Evolutionary conservation across 495 filamentous ascomycete genomes (phyloP).

Genomic region (Aspergillus haitiensis): DNA sequence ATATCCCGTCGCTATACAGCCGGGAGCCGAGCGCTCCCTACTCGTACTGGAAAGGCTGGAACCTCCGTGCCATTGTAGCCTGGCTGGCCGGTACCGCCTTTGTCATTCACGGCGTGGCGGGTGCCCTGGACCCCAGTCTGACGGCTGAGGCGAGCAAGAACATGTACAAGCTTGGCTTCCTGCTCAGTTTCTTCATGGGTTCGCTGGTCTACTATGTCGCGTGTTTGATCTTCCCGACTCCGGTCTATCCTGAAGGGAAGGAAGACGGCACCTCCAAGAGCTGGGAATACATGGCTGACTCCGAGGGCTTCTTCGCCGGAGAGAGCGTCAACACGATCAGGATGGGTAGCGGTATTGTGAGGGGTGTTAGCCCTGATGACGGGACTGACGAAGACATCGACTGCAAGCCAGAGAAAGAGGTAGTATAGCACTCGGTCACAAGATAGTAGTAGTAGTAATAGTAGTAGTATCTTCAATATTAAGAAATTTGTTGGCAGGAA

Average conservation of each 20-base stretch:
- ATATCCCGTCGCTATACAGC: slow-evolving; percentile 20
- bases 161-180: slow-evolving; percentile 26
- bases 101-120: slow-evolving; percentile 21
- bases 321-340: slow-evolving; percentile 10
- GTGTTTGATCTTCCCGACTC: slow-evolving; percentile 11
- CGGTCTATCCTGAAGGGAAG: slow-evolving; percentile 8
- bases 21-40: slow-evolving; percentile 10
- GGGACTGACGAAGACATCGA: not conserved
- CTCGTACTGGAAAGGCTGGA: slow-evolving; percentile 19
- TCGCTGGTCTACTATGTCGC: slow-evolving; percentile 15
- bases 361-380: not conserved
- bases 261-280: not conserved
- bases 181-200: slow-evolving; percentile 17
- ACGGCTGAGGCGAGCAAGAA: slow-evolving; percentile 15
- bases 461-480: too few relatives aligned
- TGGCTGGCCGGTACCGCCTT: slow-evolving; percentile 21
- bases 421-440: not conserved
- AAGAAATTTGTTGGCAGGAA: too few relatives aligned
- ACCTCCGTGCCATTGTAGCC: slow-evolving; percentile 18
- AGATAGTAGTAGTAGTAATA: too few relatives aligned
- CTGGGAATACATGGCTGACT: slow-evolving; percentile 8
- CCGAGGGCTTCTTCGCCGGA: slow-evolving; percentile 12
- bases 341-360: not conserved
- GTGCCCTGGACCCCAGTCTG: slow-evolving; percentile 9
- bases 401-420: not conserved